These are phyloP conservation scores for Theobroma grandiflorum DNA, from an alignment of 441 rosid genomes.

Conservation along the genomic window DNA sequence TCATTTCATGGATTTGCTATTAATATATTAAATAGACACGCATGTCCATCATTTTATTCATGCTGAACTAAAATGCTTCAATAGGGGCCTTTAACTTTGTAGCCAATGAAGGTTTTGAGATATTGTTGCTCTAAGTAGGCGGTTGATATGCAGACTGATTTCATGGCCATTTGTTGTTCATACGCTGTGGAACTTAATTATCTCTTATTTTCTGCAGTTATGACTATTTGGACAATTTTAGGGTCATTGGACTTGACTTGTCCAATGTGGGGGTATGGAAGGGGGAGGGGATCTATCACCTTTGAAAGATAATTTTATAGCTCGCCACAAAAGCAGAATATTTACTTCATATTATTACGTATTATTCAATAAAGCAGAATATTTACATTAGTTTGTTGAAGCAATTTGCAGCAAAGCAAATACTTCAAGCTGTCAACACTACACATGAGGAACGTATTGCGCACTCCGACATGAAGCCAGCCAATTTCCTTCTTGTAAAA, in stretches of 20 bases:
- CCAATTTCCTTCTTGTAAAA: constrained; percentile 96
- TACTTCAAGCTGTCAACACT: constrained; percentile 95
- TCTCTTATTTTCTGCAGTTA: not conserved
- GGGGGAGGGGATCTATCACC: not conserved
- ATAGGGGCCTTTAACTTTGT: not conserved
- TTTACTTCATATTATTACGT: not conserved
- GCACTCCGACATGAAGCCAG: constrained; percentile 98
- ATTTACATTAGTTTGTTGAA: constrained; percentile 33
- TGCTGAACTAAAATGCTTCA: not conserved
- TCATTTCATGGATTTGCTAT: constrained; percentile 9
- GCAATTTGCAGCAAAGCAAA: constrained; percentile 70
- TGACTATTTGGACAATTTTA: not conserved
- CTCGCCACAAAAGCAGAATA: not conserved
- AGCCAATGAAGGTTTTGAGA: not conserved
- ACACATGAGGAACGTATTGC: constrained; percentile 98
- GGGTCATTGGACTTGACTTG: not conserved
- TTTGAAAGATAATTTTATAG: not conserved
- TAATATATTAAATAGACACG: not conserved
- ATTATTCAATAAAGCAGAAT: constrained; percentile 14
- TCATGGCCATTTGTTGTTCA: not conserved
- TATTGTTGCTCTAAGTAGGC: not conserved
- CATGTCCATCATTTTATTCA: not conserved
- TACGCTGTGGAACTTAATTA: constrained; percentile 2
- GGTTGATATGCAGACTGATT: not conserved
- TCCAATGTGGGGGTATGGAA: not conserved